Percentiles rank a stretch among this genome's conserved stretches.
phyloP scores from a whole-genome alignment of 371 early-diverging fungal genomes.

The Chytridium lagenaria region DNA sequence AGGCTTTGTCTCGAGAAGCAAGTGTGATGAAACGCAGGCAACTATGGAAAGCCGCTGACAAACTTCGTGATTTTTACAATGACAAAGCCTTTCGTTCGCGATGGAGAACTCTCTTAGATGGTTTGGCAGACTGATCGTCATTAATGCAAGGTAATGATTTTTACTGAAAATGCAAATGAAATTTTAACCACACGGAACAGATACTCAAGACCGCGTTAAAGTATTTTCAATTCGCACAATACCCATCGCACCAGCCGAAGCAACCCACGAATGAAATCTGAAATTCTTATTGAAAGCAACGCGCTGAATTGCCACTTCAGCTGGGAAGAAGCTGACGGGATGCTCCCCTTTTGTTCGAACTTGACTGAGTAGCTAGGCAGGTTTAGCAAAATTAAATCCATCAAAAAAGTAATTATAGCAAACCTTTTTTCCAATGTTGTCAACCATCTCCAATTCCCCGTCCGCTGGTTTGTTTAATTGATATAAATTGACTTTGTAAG shows the following conservation, averaged over 20 bases:
- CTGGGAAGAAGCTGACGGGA: constrained; percentile 26
- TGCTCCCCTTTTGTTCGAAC: constrained; percentile 17
- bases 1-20: background rate
- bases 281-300: constrained; percentile 35
- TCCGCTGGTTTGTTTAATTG: constrained; percentile 28
- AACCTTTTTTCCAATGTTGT: constrained; percentile 33
- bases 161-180: too few relatives aligned
- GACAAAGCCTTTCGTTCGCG: background rate
- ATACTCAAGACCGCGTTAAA: too few relatives aligned
- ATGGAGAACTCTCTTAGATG: background rate
- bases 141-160: background rate
- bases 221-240: constrained; percentile 42
- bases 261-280: constrained; percentile 20
- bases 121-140: background rate
- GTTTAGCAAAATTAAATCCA: too few relatives aligned
- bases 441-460: constrained; percentile 27
- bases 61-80: background rate
- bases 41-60: background rate
- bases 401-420: background rate
- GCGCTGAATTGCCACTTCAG: constrained; percentile 44
- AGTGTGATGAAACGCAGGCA: background rate
- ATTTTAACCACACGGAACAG: too few relatives aligned
- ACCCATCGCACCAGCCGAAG: constrained; percentile 43
- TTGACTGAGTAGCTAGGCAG: background rate
- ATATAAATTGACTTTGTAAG: constrained; percentile 32